Conservation (phyloP, 1,284 basidiomycete species). For the Grifola frondosa region DNA sequence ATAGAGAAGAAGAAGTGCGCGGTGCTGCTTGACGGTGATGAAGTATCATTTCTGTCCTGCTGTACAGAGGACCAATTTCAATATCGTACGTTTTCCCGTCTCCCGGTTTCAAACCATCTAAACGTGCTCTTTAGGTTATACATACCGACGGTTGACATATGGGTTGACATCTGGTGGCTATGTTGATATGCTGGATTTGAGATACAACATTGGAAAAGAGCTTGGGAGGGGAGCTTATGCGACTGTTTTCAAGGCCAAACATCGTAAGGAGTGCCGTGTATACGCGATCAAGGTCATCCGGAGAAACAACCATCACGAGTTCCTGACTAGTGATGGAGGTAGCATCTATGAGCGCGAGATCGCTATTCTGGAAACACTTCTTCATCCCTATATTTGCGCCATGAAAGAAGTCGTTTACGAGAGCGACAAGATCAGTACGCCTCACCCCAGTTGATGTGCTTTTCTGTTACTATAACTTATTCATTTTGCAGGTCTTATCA, state of each 20-base stretch:
- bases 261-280: conserved; percentile 56
- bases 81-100: conserved; percentile 45
- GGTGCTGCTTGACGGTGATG: conserved; percentile 76
- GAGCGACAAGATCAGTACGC: conserved; percentile 65
- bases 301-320: conserved; percentile 36
- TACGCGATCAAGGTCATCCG: conserved; percentile 80
- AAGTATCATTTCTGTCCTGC: conserved; percentile 75
- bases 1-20: conserved; percentile 57
- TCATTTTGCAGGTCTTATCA: conserved; percentile 57
- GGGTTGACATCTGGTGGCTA: conserved; percentile 46
- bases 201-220: conserved; percentile 65
- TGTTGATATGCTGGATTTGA: conserved; percentile 54
- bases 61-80: conserved; percentile 53
- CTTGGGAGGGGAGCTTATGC: conserved; percentile 83
- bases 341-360: conserved; percentile 81
- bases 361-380: conserved; percentile 69
- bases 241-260: conserved; percentile 70
- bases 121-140: conserved; percentile 36
- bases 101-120: background rate
- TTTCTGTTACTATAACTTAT: background rate
- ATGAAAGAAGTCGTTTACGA: conserved; percentile 76
- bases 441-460: background rate
- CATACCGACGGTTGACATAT: conserved; percentile 54
- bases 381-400: conserved; percentile 81
- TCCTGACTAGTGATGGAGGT: no score